A percentile compares a stretch with the other conserved stretches of the same genome.
Conservation (phyloP, 2,329 filamentous ascomycete species). For the Rhynchosporium graminicola region DNA sequence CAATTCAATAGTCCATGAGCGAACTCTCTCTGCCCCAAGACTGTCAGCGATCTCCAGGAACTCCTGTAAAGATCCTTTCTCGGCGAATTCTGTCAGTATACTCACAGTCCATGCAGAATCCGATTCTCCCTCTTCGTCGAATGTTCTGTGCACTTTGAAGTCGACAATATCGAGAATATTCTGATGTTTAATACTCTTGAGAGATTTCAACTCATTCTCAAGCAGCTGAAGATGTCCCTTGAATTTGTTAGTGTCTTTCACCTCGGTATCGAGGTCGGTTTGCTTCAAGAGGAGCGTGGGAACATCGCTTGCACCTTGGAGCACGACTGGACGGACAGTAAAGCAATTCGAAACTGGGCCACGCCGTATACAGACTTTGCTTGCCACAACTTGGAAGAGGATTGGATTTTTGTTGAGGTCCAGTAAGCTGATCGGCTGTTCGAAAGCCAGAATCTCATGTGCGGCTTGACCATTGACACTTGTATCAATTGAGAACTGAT, state of each 20-base stretch:
- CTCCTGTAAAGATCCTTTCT: constrained; percentile 81
- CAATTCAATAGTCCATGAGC: constrained; percentile 88
- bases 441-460: constrained; percentile 57
- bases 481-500: constrained; percentile 29
- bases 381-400: constrained; percentile 70
- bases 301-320: constrained; percentile 49
- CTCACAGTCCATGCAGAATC: constrained; percentile 66
- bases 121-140: constrained; percentile 51
- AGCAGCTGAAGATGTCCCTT: constrained; percentile 76
- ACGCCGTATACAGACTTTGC: constrained; percentile 65
- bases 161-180: constrained; percentile 80
- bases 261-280: constrained; percentile 57
- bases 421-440: constrained; percentile 64
- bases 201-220: constrained; percentile 72
- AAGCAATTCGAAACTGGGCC: constrained; percentile 69
- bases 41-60: constrained; percentile 77
- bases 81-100: constrained; percentile 73
- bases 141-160: constrained; percentile 74
- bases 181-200: constrained; percentile 74
- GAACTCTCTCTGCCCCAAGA: constrained; percentile 72
- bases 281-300: constrained; percentile 73
- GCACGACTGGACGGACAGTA: constrained; percentile 68
- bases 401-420: constrained; percentile 64
- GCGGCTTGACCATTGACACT: constrained; percentile 40
- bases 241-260: constrained; percentile 61